Percentiles rank a stretch among this genome's conserved stretches.
Conservation (phyloP, 2,329 filamentous ascomycete species). For the Blastomyces emzantsi region DNA sequence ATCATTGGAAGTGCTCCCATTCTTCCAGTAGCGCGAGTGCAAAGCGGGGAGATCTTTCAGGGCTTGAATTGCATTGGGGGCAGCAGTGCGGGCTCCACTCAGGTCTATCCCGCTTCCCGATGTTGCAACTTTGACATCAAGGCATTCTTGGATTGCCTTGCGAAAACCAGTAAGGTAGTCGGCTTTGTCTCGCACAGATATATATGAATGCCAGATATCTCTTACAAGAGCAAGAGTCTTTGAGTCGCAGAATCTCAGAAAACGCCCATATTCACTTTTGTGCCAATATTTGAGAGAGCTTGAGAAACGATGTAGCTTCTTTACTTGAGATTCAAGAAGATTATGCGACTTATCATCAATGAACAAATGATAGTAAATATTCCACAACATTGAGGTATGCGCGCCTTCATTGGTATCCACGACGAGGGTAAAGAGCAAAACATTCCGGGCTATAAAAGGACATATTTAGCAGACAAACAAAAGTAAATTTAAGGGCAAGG, state of each 20-base stretch:
- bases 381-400: slow-evolving; percentile 37
- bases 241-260: slow-evolving; percentile 43
- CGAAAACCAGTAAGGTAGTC: not conserved
- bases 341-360: slow-evolving; percentile 33
- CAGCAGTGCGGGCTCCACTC: slow-evolving; percentile 18
- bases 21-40: slow-evolving; percentile 24
- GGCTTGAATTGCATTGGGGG: slow-evolving; percentile 20
- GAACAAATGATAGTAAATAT: slow-evolving; percentile 48
- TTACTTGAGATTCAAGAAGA: slow-evolving; percentile 36
- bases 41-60: slow-evolving; percentile 12
- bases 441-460: slow-evolving; percentile 43
- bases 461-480: not conserved
- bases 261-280: slow-evolving; percentile 35
- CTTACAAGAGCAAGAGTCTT: slow-evolving; percentile 33
- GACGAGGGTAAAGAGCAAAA: slow-evolving; percentile 45
- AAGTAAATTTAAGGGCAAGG: not conserved
- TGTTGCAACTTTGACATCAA: slow-evolving; percentile 18
- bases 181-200: slow-evolving; percentile 7
- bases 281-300: slow-evolving; percentile 40
- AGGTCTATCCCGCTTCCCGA: slow-evolving; percentile 4
- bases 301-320: slow-evolving; percentile 37
- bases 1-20: slow-evolving; percentile 26
- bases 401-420: slow-evolving; percentile 32
- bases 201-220: slow-evolving; percentile 36
- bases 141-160: slow-evolving; percentile 7